These are phyloP conservation scores for Alternaria sp. DNA, from an alignment of 2,329 filamentous ascomycete genomes.

Conservation along the genomic window DNA sequence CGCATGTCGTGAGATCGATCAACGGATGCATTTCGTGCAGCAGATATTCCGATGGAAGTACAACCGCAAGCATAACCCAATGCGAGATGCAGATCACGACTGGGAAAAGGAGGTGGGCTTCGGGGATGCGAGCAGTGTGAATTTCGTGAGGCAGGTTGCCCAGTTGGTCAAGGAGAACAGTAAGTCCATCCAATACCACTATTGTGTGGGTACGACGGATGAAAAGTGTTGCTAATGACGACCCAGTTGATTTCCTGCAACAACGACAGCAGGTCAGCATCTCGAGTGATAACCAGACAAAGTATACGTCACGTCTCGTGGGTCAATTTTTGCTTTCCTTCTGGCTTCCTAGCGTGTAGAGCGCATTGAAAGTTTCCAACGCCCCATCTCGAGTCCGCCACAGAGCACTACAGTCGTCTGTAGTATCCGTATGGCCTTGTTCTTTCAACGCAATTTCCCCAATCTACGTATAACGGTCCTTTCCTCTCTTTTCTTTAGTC, in stretches of 20 bases:
- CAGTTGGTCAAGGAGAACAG: conserved; percentile 55
- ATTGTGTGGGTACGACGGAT: neutral
- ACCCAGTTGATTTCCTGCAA: conserved; percentile 51
- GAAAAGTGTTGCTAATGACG: conserved; percentile 19
- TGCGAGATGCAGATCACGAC: conserved; percentile 49
- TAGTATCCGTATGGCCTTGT: neutral
- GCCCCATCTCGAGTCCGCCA: neutral
- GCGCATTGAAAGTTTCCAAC: neutral
- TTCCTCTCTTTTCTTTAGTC: neutral
- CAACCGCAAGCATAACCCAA: conserved; percentile 54
- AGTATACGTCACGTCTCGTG: conserved; percentile 56
- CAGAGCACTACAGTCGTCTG: neutral
- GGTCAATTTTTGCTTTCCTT: conserved; percentile 54
- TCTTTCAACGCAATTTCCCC: neutral
- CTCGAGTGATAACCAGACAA: conserved; percentile 48
- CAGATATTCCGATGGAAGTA: conserved; percentile 60
- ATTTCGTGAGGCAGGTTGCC: conserved; percentile 51
- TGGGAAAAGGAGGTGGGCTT: conserved; percentile 51
- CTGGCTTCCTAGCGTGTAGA: conserved; percentile 38
- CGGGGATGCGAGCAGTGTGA: conserved; percentile 45
- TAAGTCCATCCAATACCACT: conserved; percentile 34
- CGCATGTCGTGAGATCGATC: conserved; percentile 57
- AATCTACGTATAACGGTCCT: neutral
- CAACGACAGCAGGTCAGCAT: conserved; percentile 52
- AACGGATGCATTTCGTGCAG: conserved; percentile 55